Conservation (phyloP, 495 filamentous ascomycete genomes). For the Apodospora peruviana region DNA sequence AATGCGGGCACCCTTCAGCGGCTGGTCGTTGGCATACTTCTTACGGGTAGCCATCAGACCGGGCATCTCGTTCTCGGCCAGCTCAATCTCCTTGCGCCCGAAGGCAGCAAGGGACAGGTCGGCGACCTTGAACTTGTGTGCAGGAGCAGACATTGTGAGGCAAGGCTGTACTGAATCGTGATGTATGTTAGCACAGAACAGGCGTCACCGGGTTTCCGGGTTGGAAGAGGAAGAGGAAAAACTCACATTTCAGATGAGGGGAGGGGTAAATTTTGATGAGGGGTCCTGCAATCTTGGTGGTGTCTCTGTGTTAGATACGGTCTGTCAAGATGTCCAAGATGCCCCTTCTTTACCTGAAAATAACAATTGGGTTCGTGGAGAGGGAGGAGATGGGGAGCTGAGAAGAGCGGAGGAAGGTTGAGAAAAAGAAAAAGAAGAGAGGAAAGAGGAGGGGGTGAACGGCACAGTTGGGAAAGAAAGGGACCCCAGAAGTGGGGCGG, state of each 20-base stretch:
- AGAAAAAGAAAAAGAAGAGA: not conserved
- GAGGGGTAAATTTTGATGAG: not conserved
- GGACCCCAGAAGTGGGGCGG: not conserved
- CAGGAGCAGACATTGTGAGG: conserved; percentile 64
- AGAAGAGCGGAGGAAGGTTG: not conserved
- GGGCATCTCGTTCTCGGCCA: conserved; percentile 98
- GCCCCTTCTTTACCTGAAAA: not conserved
- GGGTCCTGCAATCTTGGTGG: not conserved
- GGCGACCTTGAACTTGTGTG: conserved; percentile 93
- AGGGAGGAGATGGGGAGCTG: not conserved
- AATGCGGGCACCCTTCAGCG: conserved; percentile 80
- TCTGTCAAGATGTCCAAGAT: not conserved
- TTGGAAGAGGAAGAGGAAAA: not conserved
- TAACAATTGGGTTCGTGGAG: not conserved
- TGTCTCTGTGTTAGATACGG: not conserved
- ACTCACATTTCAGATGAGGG: not conserved
- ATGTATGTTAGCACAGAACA: not conserved
- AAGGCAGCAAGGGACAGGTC: conserved; percentile 97
- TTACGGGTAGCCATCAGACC: conserved; percentile 91
- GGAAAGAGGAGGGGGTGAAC: not conserved
- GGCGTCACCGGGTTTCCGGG: no score
- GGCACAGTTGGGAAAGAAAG: not conserved
- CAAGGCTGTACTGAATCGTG: not conserved
- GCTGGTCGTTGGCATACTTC: conserved; percentile 91
- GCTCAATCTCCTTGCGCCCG: conserved; percentile 96